Percentiles rank a stretch among this genome's conserved stretches.
These are phyloP conservation scores for Solanum rostratum DNA, from an alignment of 257 asterid genomes.

Conservation along the genomic window DNA sequence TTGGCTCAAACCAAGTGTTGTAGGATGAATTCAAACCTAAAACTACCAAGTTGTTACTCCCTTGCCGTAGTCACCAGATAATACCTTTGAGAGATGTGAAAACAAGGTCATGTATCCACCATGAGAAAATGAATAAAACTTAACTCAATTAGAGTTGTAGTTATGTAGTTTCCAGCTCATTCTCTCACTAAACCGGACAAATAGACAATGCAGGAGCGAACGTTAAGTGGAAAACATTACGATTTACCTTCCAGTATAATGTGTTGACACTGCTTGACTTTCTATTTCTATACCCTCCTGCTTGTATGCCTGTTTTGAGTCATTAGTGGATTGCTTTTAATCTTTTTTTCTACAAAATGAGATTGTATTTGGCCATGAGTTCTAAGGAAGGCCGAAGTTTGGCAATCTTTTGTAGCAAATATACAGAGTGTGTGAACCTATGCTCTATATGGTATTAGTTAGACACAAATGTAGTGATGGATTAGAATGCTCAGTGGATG, in stretches of 20 bases:
- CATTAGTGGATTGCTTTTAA: not conserved
- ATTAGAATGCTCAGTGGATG: not conserved
- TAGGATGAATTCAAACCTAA: not conserved
- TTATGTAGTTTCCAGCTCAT: not conserved
- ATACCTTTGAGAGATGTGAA: not conserved
- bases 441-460: not conserved
- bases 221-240: not conserved
- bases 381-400: not conserved
- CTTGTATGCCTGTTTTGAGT: not conserved
- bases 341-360: not conserved
- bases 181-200: not conserved
- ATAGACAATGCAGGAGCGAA: not conserved
- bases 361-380: not conserved
- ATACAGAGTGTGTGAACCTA: not conserved
- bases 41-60: not conserved
- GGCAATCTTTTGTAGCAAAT: not conserved
- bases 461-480: not conserved
- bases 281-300: no score
- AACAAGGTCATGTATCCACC: not conserved
- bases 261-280: not conserved
- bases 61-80: not conserved
- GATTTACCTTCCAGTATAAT: not conserved
- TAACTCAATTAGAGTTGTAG: not conserved
- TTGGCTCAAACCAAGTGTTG: not conserved
- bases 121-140: not conserved